phyloP scores from a whole-genome alignment of 192 early-diverging fungal genomes.

The Entomortierella lignicola region DNA sequence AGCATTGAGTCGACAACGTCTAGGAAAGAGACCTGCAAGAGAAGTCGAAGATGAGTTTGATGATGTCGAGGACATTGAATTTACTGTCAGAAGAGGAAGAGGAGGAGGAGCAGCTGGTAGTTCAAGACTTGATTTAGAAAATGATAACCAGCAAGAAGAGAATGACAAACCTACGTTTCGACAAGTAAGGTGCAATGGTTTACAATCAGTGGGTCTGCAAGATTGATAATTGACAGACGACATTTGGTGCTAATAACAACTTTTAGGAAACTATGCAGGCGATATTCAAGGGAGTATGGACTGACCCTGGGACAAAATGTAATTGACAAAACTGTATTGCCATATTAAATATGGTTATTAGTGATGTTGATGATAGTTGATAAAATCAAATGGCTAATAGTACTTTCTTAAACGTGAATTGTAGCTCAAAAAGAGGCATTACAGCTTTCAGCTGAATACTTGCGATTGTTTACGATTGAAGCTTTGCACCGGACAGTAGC shows the following conservation, averaged over 20 bases:
- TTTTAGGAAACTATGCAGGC: conserved; percentile 50
- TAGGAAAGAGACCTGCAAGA: conserved; percentile 18
- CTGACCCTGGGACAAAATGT: conserved; percentile 49
- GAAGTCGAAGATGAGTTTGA: conserved; percentile 17
- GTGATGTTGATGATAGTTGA: too few relatives aligned
- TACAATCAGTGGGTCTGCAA: too few relatives aligned
- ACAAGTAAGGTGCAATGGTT: conserved; percentile 9
- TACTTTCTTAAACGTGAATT: neutral
- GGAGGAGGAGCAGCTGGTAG: neutral
- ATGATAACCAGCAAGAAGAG: conserved; percentile 17
- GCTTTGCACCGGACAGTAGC: conserved; percentile 52
- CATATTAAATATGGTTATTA: neutral
- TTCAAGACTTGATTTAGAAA: neutral
- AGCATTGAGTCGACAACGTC: neutral
- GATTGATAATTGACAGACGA: neutral
- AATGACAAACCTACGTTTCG: conserved; percentile 19
- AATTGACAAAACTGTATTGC: neutral
- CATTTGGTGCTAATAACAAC: neutral
- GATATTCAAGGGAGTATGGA: conserved; percentile 51
- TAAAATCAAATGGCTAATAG: conserved; percentile 1
- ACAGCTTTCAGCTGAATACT: conserved; percentile 42
- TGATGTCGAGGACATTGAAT: conserved; percentile 12
- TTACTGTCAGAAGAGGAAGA: neutral
- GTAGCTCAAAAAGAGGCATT: conserved; percentile 48
- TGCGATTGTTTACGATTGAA: conserved; percentile 54